These are phyloP conservation scores for Oryza brachyantha DNA, from an alignment of 176 grass and related monocot genomes.

Conservation along the genomic window DNA sequence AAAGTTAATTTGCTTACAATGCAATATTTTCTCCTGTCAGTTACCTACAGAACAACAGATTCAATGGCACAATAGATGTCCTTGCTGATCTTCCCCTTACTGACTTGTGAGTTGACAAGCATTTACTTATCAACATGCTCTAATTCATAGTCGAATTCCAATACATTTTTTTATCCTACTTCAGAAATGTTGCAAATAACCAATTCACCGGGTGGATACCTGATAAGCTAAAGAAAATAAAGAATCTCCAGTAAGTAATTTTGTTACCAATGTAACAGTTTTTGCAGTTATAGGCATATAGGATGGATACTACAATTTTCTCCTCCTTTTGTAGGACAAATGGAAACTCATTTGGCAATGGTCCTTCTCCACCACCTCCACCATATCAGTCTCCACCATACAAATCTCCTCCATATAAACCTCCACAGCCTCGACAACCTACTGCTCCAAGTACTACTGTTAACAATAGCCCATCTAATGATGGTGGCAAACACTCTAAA, in stretches of 20 bases:
- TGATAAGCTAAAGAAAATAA: constrained; percentile 71
- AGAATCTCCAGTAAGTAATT: constrained; percentile 63
- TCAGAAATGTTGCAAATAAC: constrained; percentile 91
- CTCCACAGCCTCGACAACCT: constrained; percentile 28
- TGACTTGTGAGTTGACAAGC: constrained; percentile 60
- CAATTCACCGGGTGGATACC: constrained; percentile 91
- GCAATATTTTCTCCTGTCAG: constrained; percentile 39
- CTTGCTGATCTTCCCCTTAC: constrained; percentile 75
- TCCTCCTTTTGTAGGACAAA: constrained; percentile 46
- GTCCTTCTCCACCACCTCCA: constrained; percentile 71
- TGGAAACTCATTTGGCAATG: constrained; percentile 74
- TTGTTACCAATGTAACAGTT: neutral
- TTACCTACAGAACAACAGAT: constrained; percentile 91
- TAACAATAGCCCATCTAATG: constrained; percentile 13
- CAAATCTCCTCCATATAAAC: constrained; percentile 12
- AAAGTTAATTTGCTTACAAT: constrained; percentile 4
- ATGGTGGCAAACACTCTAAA: constrained; percentile 46
- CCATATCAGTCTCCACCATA: constrained; percentile 38
- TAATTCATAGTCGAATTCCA: constrained; percentile 8
- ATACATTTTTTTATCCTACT: constrained; percentile 23
- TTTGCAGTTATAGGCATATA: constrained; percentile 10
- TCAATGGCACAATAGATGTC: constrained; percentile 78
- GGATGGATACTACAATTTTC: constrained; percentile 23
- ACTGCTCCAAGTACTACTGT: constrained; percentile 23
- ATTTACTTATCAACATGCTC: neutral